Percentiles rank a stretch among this genome's conserved stretches.
phyloP scores from a whole-genome alignment of 1,139 yeast genomes.

The Hyphopichia burtonii region DNA sequence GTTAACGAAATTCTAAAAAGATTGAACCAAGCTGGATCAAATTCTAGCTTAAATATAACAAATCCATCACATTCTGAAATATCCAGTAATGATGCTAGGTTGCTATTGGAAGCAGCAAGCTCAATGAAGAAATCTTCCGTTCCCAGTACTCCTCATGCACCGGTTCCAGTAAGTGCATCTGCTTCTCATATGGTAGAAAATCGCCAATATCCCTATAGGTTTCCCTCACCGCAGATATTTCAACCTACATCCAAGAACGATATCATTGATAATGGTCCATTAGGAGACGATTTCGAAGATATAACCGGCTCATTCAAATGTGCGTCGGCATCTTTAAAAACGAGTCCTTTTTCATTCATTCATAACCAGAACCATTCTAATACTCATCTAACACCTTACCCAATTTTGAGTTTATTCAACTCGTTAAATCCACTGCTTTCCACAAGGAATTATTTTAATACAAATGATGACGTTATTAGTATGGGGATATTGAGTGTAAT shows the following conservation, averaged over 20 bases:
- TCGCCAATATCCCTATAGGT: background rate
- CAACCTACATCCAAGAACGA: conserved; percentile 2
- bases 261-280: background rate
- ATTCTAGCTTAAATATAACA: background rate
- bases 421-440: conserved; percentile 15
- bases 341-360: conserved; percentile 52
- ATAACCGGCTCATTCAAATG: conserved; percentile 28
- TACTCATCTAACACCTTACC: conserved; percentile 35
- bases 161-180: background rate
- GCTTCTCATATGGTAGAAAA: background rate
- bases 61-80: background rate
- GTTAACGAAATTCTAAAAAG: conserved; percentile 29
- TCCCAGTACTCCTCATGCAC: conserved; percentile 5
- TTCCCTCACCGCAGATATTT: background rate
- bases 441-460: conserved; percentile 6
- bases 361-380: conserved; percentile 35
- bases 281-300: conserved; percentile 4
- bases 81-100: conserved; percentile 22
- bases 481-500: conserved; percentile 49
- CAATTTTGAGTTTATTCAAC: conserved; percentile 41
- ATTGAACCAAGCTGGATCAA: conserved; percentile 12
- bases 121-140: conserved; percentile 18
- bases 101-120: conserved; percentile 27
- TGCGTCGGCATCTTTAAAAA: conserved; percentile 40
- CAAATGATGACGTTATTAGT: conserved; percentile 41